phyloP scores from a whole-genome alignment of 768 basidiomycete genomes.

The Galerina sulciceps region DNA sequence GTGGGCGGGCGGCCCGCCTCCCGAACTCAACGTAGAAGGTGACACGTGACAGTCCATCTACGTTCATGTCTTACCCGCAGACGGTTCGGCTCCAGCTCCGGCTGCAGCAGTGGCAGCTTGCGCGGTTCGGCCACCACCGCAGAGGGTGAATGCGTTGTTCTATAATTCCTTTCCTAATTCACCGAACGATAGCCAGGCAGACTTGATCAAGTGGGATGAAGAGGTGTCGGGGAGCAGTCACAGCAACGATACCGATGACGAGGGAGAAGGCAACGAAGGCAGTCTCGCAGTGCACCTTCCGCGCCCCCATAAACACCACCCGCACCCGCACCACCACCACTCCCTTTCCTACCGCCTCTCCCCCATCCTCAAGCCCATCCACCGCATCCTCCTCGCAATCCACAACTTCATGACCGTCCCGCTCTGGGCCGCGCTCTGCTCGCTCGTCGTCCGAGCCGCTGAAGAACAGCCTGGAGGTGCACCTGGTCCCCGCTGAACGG shows the following conservation, averaged over 20 bases:
- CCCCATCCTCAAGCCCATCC: not conserved
- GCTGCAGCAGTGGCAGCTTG: too few species aligned
- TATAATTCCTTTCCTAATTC: conserved; percentile 74
- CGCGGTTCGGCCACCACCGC: too few species aligned
- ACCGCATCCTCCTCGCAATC: not conserved
- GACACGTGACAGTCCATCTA: too few species aligned
- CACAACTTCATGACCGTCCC: conserved; percentile 6
- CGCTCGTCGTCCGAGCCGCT: conserved; percentile 38
- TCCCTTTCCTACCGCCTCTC: not conserved
- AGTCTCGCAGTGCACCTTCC: too few species aligned
- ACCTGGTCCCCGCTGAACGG: conserved; percentile 69
- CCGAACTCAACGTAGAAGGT: too few species aligned
- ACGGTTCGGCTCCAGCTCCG: too few species aligned
- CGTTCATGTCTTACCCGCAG: too few species aligned
- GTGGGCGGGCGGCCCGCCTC: too few species aligned
- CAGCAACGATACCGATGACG: too few species aligned
- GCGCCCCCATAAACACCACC: not conserved
- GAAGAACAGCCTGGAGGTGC: conserved; percentile 69
- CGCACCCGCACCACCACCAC: not conserved
- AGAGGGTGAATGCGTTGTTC: conserved; percentile 37
- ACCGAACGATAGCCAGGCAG: conserved; percentile 41
- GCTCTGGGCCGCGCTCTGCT: not conserved
- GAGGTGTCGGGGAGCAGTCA: conserved; percentile 21
- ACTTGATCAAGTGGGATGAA: conserved; percentile 34
- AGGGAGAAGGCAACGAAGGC: too few species aligned